Evolutionary conservation across 2,329 filamentous ascomycete genomes (phyloP), one percentile per base, ranked within the genome.

Genomic region (Colletotrichum gigasporum): DNA sequence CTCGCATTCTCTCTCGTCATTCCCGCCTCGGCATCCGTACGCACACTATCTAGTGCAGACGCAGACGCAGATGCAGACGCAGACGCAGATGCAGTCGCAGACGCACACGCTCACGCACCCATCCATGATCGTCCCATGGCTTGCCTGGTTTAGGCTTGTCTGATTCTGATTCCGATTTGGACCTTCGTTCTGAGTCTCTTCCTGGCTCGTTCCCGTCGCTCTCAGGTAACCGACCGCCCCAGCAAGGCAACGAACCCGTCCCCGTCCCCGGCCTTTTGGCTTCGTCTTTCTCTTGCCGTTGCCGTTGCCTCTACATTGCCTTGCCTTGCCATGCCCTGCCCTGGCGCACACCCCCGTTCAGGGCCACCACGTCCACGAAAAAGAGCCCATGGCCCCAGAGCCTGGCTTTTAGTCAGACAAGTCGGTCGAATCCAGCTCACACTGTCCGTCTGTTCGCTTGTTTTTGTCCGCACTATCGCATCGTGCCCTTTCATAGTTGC

Each of bases 1-100:
- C 39, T 37, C 30, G 26, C 35, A 35, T 35, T 35, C 35, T 47
- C 37, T 34, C 30, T 37, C 47, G 20, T 37, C 16, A 16, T 51
- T 37, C 44, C 14, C 11, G 18, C 42, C 22, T 14, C n/a, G 20
- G 12, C 18, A 12, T n/a, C 42, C 22, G 12, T 22, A 22, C n/a
- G 9, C 20, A 20, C 73, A 72, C 66, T 22, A 28, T 26, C 26
- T 37, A 26, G 12, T 28, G 53, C 18, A 54, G 34, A 48, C 41
- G 57, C 44, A 16, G 32, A n/a, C 24, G 41, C 11, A 44, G 41
- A 26, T 3, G 20, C 22, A 26, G 41, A 45, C 3, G 20, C 22
- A 28, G 44, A 50, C 34, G 44, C 4, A 42, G 51, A 69, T 63
- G 66, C 58, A 69, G 35, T n/a, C n/a, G 22, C 68, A 69, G 64